phyloP scores from a whole-genome alignment of 2,329 filamentous ascomycete species.

The Alternaria sp. region DNA sequence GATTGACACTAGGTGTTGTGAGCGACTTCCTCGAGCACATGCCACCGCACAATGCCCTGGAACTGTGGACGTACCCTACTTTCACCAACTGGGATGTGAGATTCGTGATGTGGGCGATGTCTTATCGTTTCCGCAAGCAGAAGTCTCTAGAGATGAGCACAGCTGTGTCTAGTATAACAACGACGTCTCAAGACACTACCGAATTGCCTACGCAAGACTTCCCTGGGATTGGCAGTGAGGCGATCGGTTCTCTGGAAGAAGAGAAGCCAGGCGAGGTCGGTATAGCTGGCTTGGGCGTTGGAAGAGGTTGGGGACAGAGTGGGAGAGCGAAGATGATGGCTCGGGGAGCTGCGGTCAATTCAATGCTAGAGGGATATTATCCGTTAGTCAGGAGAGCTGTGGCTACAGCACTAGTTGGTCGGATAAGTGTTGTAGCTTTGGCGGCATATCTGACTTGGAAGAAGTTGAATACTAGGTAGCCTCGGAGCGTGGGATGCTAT shows the following conservation, averaged over 20 bases:
- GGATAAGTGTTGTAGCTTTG: constrained; percentile 40
- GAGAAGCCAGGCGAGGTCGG: constrained; percentile 55
- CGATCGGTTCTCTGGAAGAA: constrained; percentile 29
- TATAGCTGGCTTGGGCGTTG: constrained; percentile 56
- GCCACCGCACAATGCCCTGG: constrained; percentile 68
- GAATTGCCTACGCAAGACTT: constrained; percentile 37
- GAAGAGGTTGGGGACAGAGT: constrained; percentile 48
- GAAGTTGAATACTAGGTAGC: constrained; percentile 17
- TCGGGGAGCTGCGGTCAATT: constrained; percentile 54
- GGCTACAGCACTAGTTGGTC: constrained; percentile 51
- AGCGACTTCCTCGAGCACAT: constrained; percentile 73
- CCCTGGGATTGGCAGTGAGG: constrained; percentile 32
- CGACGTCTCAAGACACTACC: constrained; percentile 16
- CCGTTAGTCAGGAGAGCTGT: constrained; percentile 60
- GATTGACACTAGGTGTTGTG: constrained; percentile 71
- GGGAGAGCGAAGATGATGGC: constrained; percentile 49
- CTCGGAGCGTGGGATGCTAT: too few species aligned
- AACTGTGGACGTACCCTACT: constrained; percentile 72
- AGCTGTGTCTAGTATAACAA: constrained; percentile 14
- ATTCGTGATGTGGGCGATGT: constrained; percentile 67
- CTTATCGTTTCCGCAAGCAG: constrained; percentile 60
- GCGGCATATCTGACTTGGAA: constrained; percentile 32
- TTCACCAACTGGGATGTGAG: constrained; percentile 70
- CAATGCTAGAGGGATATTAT: constrained; percentile 63
- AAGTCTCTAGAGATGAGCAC: constrained; percentile 44